Conservation (phyloP, 2,329 filamentous ascomycete species). For the Sclerotinia nivalis region DNA sequence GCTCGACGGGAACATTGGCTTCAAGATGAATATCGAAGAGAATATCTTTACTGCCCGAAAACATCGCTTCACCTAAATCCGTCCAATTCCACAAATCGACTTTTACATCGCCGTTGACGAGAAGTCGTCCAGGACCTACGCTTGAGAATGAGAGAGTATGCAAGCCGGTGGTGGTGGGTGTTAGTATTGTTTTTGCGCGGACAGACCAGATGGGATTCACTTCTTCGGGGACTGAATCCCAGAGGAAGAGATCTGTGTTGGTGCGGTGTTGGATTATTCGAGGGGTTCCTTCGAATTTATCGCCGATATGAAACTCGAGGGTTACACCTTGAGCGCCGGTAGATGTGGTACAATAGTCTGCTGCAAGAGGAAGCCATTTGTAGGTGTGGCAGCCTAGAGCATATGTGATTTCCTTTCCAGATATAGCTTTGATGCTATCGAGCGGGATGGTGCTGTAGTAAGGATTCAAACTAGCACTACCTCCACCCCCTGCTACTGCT, state of each 20-base stretch:
- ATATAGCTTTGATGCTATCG: slow-evolving; percentile 58
- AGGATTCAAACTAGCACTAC: slow-evolving; percentile 67
- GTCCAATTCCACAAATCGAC: slow-evolving; percentile 71
- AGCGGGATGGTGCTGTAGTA: slow-evolving; percentile 67
- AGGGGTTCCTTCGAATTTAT: slow-evolving; percentile 60
- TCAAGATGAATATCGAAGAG: slow-evolving; percentile 61
- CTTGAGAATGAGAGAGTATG: slow-evolving; percentile 69
- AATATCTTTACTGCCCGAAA: slow-evolving; percentile 66
- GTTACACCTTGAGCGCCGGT: slow-evolving; percentile 60
- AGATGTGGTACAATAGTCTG: slow-evolving; percentile 57
- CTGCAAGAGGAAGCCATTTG: slow-evolving; percentile 66
- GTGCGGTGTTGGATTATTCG: slow-evolving; percentile 58
- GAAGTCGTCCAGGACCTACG: slow-evolving; percentile 63
- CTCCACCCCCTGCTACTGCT: slow-evolving; percentile 66
- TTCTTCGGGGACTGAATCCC: slow-evolving; percentile 66
- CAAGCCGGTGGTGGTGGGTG: slow-evolving; percentile 57
- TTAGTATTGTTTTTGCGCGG: slow-evolving; percentile 55
- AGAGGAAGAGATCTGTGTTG: slow-evolving; percentile 68
- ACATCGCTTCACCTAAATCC: slow-evolving; percentile 70
- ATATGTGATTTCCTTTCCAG: slow-evolving; percentile 58
- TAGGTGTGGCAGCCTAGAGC: slow-evolving; percentile 63
- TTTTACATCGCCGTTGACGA: slow-evolving; percentile 58
- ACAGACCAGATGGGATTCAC: slow-evolving; percentile 62
- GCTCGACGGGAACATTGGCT: slow-evolving; percentile 59
- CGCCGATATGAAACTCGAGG: slow-evolving; percentile 65